Conservation (phyloP, 1,139 yeast genomes). For the Geotrichum klebahnii region DNA sequence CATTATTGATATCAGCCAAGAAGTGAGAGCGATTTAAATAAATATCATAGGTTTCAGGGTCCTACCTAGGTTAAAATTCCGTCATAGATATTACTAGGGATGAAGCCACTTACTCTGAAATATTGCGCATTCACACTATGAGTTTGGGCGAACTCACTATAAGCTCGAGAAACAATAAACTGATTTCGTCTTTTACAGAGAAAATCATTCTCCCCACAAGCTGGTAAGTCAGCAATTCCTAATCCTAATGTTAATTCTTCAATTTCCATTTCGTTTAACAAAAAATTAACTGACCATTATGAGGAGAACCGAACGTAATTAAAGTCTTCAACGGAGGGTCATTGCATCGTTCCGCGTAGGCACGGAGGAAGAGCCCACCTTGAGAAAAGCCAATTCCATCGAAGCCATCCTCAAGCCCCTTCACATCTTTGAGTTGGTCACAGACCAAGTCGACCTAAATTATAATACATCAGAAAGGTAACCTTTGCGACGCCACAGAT, state of each 20-base stretch:
- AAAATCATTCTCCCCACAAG: slow-evolving; percentile 57
- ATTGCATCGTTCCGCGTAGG: slow-evolving; percentile 56
- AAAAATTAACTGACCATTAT: slow-evolving; percentile 48
- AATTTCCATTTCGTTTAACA: neutral
- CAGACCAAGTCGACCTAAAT: slow-evolving; percentile 40
- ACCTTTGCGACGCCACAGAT: slow-evolving; percentile 25
- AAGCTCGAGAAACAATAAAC: slow-evolving; percentile 56
- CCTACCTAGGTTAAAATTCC: too few relatives aligned
- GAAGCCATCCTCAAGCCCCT: slow-evolving; percentile 53
- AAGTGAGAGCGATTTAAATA: slow-evolving; percentile 52
- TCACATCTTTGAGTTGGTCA: slow-evolving; percentile 41
- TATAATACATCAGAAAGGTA: too few relatives aligned
- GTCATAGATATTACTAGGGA: too few relatives aligned
- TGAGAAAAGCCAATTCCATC: slow-evolving; percentile 79
- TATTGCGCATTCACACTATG: slow-evolving; percentile 70
- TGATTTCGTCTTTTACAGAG: slow-evolving; percentile 56
- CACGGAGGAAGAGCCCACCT: slow-evolving; percentile 72
- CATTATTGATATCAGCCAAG: slow-evolving; percentile 67
- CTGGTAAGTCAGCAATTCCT: slow-evolving; percentile 57
- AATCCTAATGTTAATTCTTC: too few relatives aligned
- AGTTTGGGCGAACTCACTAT: slow-evolving; percentile 56
- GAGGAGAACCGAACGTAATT: slow-evolving; percentile 79
- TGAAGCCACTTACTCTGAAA: slow-evolving; percentile 45
- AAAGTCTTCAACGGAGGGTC: slow-evolving; percentile 49
- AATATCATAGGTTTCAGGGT: slow-evolving; percentile 43